Base-by-base conservation (phyloP, 768 basidiomycete species). In the Boletus barrowsii region DNA sequence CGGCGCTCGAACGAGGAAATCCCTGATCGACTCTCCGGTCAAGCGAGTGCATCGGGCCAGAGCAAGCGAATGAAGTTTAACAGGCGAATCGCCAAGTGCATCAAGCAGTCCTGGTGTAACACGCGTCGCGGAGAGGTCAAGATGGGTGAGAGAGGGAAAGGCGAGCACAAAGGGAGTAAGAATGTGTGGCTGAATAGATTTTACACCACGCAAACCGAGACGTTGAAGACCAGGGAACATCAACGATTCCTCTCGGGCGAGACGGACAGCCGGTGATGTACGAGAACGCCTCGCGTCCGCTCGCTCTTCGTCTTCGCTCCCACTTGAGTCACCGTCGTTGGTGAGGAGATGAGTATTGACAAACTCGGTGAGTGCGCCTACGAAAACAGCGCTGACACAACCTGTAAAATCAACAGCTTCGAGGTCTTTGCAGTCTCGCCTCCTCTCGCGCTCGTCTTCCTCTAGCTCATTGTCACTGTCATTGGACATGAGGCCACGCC, bases 401-500 rank as follows among this genome's bases (percentile, higher is more conserved):
- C 95, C 96, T 7, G 95, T 98, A 49, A 98, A 73, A 68, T 99
- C 96, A 47, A 96, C 77, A 4, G 95, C 94, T 68, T 93, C 86
- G 4, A 99, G 75, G 50, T 90, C 86, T 61, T 77, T 84, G 74
- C 82, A 90, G 48, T 88, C 86, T 39, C 82, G 69, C 61, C 86
- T 80, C 48, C 90, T 77, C 53, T 91, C 87, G 53, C 83, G 80
- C 49, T 90, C 88, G 55, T 91, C 86, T 51, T 88, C 88, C 50
- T 93, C 90, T 2, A 72, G 71, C 53, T 89, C 87, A 54, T 77
- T 74, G 39, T 89, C 87, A 54, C 77, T 74, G 39, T 84, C 83
- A 15, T 71, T 75, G 18, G 70, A 58, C 29, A 78, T 68, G 10
- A 76, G 58, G 15, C 76, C 78, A 29, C 88, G 86, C 5, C 86